Evolutionary conservation across 495 filamentous ascomycete genomes (phyloP).

Genomic region (Penicillium malachiteum): DNA sequence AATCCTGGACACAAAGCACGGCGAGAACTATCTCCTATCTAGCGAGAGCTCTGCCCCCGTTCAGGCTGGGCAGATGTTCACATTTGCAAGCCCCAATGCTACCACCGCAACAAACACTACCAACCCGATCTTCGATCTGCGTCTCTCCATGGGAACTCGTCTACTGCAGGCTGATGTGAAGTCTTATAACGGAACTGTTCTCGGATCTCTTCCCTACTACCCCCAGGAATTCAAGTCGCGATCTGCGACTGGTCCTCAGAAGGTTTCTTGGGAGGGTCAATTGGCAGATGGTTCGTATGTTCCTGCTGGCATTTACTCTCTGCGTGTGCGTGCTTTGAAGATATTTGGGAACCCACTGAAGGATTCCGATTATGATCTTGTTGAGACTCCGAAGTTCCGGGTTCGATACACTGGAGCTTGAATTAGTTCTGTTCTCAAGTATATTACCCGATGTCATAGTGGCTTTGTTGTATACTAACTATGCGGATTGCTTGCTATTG

Average conservation of each 20-base stretch:
- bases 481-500: too few species aligned
- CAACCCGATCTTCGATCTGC: background rate
- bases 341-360: slow-evolving; percentile 18
- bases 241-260: background rate
- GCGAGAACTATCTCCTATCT: slow-evolving; percentile 6
- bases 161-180: slow-evolving; percentile 8
- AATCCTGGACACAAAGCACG: slow-evolving; percentile 14
- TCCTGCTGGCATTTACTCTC: slow-evolving; percentile 26
- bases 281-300: slow-evolving; percentile 28
- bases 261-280: slow-evolving; percentile 17
- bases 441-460: too few species aligned
- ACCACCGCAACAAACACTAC: slow-evolving; percentile 8
- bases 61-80: slow-evolving; percentile 9
- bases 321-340: slow-evolving; percentile 22
- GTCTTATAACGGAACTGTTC: slow-evolving; percentile 16
- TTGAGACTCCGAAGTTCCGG: slow-evolving; percentile 7
- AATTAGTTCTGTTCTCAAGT: too few species aligned
- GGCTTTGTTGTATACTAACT: too few species aligned
- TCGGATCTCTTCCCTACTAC: slow-evolving; percentile 1
- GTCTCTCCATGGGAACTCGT: background rate
- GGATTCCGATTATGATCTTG: slow-evolving; percentile 16
- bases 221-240: background rate
- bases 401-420: slow-evolving; percentile 2
- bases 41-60: slow-evolving; percentile 2
- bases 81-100: background rate